These are phyloP conservation scores for Macadamia integrifolia DNA, from an alignment of 164 flowering plant genomes.

Conservation along the genomic window DNA sequence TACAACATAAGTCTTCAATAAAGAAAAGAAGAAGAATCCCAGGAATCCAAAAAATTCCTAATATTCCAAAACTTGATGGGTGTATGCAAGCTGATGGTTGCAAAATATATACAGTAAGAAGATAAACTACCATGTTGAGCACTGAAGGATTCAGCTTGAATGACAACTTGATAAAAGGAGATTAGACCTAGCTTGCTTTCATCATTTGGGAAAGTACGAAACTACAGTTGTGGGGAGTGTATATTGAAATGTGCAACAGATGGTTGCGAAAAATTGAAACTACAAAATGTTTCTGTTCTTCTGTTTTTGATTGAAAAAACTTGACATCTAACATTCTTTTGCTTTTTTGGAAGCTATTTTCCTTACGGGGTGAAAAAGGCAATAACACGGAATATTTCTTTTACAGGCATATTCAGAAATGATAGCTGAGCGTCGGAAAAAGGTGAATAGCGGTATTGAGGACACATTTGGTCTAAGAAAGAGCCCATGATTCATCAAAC, in stretches of 20 bases:
- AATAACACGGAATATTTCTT: not conserved
- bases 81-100: not conserved
- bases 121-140: not conserved
- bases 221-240: not conserved
- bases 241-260: not conserved
- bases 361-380: not conserved
- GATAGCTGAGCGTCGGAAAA: constrained; percentile 67
- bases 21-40: too few relatives aligned
- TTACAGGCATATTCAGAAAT: constrained; percentile 64
- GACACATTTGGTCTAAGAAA: constrained; percentile 63
- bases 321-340: too few relatives aligned
- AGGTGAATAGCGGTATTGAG: constrained; percentile 52
- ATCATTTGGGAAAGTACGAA: too few relatives aligned
- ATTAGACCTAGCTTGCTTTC: too few relatives aligned
- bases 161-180: not conserved
- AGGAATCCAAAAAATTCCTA: not conserved
- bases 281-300: too few relatives aligned
- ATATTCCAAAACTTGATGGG: not conserved
- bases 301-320: too few relatives aligned
- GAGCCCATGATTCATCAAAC: constrained; percentile 20
- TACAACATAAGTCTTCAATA: too few relatives aligned
- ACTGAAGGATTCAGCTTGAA: not conserved
- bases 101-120: too few relatives aligned
- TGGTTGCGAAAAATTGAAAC: too few relatives aligned
- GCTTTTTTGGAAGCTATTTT: too few relatives aligned